Evolutionary conservation across 306 rosid genomes (phyloP).

Genomic region (Pyrus communis): DNA sequence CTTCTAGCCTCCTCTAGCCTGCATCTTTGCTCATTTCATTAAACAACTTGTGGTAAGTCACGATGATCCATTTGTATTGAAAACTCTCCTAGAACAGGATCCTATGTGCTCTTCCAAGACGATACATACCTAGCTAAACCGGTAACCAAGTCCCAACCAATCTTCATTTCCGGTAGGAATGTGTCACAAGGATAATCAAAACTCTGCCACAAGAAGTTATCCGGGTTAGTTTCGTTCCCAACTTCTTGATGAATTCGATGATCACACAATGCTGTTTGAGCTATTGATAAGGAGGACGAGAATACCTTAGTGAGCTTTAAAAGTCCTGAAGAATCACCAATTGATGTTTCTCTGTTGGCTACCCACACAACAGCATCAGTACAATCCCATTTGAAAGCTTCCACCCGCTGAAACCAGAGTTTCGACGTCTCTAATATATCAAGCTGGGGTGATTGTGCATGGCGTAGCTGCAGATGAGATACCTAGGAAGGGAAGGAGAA

Average conservation of each 20-base stretch:
- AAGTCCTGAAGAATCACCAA: slow-evolving; percentile 7
- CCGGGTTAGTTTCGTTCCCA: neutral
- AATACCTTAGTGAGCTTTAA: slow-evolving; percentile 10
- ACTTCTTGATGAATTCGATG: slow-evolving; percentile 30
- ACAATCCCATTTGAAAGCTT: slow-evolving; percentile 16
- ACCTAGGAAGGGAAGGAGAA: neutral
- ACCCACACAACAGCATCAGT: slow-evolving; percentile 1
- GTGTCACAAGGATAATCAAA: slow-evolving; percentile 20
- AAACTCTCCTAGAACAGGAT: slow-evolving; percentile 41
- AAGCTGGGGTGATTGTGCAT: neutral
- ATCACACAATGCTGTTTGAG: slow-evolving; percentile 16
- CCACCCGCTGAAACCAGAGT: slow-evolving; percentile 5
- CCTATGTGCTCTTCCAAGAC: slow-evolving; percentile 33
- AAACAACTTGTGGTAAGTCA: slow-evolving; percentile 17
- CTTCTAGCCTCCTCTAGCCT: neutral
- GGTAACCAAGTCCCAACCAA: slow-evolving; percentile 32
- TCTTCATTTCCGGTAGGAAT: slow-evolving; percentile 5
- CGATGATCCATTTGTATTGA: neutral
- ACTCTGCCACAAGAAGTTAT: slow-evolving; percentile 30
- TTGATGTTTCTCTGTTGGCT: slow-evolving; percentile 17
- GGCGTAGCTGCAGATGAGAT: neutral
- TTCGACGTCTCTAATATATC: neutral
- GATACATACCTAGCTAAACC: slow-evolving; percentile 20
- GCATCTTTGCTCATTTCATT: slow-evolving; percentile 24
- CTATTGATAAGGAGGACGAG: slow-evolving; percentile 16